Conservation (phyloP, 495 filamentous ascomycete species). For the Pseudomonodictys pantanalensis region DNA sequence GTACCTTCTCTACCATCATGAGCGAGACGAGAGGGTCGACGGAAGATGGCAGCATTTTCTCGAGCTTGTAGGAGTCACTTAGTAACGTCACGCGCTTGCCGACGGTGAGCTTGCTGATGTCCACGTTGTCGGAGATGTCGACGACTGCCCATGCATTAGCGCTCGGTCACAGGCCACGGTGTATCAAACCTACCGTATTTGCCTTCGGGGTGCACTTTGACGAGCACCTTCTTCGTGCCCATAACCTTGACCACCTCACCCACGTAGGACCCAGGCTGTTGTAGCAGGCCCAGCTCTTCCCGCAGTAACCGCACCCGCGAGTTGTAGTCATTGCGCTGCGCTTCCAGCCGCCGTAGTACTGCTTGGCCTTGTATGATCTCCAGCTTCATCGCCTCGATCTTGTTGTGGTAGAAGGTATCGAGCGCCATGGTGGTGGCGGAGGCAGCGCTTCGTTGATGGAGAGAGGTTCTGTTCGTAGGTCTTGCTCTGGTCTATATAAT, state of each 20-base stretch:
- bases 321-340: slow-evolving; percentile 99
- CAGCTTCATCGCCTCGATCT: slow-evolving; percentile 99
- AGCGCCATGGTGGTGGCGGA: slow-evolving; percentile 72
- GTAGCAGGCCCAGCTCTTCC: slow-evolving; percentile 92
- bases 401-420: slow-evolving; percentile 98
- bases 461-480: neutral
- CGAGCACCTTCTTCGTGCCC: slow-evolving; percentile 98
- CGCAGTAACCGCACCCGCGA: slow-evolving; percentile 91
- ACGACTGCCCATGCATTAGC: slow-evolving; percentile 63
- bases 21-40: slow-evolving; percentile 99
- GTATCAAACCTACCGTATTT: slow-evolving; percentile 86
- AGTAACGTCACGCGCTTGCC: slow-evolving; percentile 97
- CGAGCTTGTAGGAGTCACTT: slow-evolving; percentile 94
- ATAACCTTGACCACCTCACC: slow-evolving; percentile 99
- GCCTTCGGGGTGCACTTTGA: slow-evolving; percentile 98
- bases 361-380: slow-evolving; percentile 99
- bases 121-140: slow-evolving; percentile 91
- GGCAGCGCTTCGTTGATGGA: neutral
- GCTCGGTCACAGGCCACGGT: neutral
- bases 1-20: slow-evolving; percentile 99
- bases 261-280: slow-evolving; percentile 97
- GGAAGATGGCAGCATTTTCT: slow-evolving; percentile 95
- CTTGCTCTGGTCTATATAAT: too few relatives aligned
- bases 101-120: slow-evolving; percentile 90
- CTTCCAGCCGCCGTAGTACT: slow-evolving; percentile 88